Evolutionary conservation across 768 basidiomycete species (phyloP), one percentile per base, ranked within the genome.

Genomic region (Phaffia tasmanica): DNA sequence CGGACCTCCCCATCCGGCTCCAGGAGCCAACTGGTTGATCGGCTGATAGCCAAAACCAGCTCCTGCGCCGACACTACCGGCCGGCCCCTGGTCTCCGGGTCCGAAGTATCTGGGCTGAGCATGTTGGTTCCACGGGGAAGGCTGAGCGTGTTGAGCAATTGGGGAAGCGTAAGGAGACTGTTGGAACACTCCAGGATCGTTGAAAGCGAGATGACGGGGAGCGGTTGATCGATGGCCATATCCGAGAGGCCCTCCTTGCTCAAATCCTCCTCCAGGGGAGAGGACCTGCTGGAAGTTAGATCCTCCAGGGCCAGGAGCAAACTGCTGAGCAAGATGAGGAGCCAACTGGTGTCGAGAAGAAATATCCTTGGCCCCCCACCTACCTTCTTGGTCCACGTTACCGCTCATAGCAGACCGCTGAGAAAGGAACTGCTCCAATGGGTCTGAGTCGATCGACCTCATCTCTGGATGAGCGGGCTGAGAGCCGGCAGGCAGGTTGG

Each of bases 91-190:
- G 48, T 62, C 47, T 47, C 35, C 60, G 21, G 64, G 57, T 65
- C 57, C 48, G 25, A 59, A 56, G 16, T 6, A 47, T 46, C 55
- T 55, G 55, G 27, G 30, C 27, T 66, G 65, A 16, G 53, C 55
- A 25, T 32, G 30, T 55, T 67, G 66, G 23, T 51, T 50, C 66
- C 66, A 67, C 14, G 66, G 66, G 16, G 66, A 62, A 32, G 61
- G 61, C 35, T 60, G 54, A 11, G 57, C 55, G 48, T 67, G 66
- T 35, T 67, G 66, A 32, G 58, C 61, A 49, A 67, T 51, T 15
- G 66, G 66, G 3, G 66, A 67, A 29, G 66, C 61, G 66, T 67
- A 67, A n/a, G 66, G 66, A 3, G 66, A 67, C 29, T 55, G 48
- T 18, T 32, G 46, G 63, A 47, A 23, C 63, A 23, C 56, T 23